Percentiles rank a stretch among this genome's conserved stretches.
Conservation (phyloP, 768 basidiomycete species). For the Xerocomellus chrysenteron region DNA sequence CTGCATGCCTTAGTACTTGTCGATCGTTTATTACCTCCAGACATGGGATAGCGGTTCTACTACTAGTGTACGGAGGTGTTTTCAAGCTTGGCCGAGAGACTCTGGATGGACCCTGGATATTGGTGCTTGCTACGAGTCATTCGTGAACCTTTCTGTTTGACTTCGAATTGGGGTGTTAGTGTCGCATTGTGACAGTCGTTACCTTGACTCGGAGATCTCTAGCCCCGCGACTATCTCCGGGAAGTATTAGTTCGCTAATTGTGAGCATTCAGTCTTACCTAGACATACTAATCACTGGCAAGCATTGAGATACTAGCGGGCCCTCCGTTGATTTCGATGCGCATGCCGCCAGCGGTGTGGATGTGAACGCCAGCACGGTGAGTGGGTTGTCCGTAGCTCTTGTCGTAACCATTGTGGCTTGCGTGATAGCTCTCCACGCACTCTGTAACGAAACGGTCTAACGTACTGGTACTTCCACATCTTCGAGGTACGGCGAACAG, state of each 20-base stretch:
- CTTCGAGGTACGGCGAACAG: too few relatives aligned
- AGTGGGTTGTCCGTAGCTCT: not conserved
- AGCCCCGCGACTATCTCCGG: not conserved
- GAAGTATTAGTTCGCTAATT: not conserved
- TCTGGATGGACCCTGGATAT: constrained; percentile 37
- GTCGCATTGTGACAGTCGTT: not conserved
- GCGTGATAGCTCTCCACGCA: too few relatives aligned
- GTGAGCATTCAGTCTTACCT: too few relatives aligned
- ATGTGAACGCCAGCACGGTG: not conserved
- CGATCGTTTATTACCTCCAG: not conserved
- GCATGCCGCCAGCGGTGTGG: not conserved
- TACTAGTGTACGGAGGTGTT: constrained; percentile 20
- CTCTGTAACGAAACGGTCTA: too few relatives aligned
- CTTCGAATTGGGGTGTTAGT: not conserved
- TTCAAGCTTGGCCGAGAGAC: constrained; percentile 38
- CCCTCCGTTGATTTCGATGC: too few relatives aligned
- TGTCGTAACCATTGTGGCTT: too few relatives aligned
- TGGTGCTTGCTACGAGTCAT: constrained; percentile 42
- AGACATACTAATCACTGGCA: too few relatives aligned
- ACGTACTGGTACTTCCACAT: too few relatives aligned
- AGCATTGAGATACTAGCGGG: too few relatives aligned
- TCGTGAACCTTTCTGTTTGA: not conserved
- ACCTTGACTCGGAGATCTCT: not conserved
- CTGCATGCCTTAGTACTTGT: too few relatives aligned
- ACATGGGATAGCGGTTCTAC: constrained; percentile 3